Evolutionary conservation across 2,329 filamentous ascomycete species (phyloP), one percentile per base, ranked within the genome.

Genomic region (Elsinoe fawcettii): DNA sequence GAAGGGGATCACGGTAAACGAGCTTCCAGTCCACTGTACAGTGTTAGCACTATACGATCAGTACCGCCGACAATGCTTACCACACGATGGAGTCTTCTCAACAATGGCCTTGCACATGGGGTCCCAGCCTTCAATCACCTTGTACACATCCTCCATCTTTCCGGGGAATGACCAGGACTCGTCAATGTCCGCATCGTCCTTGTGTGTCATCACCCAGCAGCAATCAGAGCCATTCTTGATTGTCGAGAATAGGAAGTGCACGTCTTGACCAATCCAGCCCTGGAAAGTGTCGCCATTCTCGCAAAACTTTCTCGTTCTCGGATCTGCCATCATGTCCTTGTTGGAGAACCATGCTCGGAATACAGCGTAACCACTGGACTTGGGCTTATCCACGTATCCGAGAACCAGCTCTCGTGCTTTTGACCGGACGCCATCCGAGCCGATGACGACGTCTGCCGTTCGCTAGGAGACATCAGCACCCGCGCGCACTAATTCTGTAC

Each of bases 1-100:
- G 76, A 8, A 80, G 67, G 1, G 77, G 78, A 60, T 80, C 77
- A 43, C 78, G 71, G 60, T 80, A 80, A 41, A 78, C 77, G 18
- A 81, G 75, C 65, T 80, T 80, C 77, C 77, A 81, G 63, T 80
- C 78, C 1, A 80, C 71, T 59, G 23, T 8, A 16, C 14, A 18
- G 7, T 3, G 27, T 58, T 23, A 58, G 47, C 22, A 2, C 8
- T 49, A 18, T 12, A 16, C 8, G 20, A 23, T 9, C 16, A 18
- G 30, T 7, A 1, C 8, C 9, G 8, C 3, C 16, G 22, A 4
- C 22, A 2, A 16, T 22, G 37, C 57, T 51, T 22, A 59, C 57
- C 57, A 47, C 51, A 55, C 1, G 58, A 56, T 9, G 60, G 60
- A 18, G 60, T 78, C 56, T 70, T 71, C 44, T 70, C 65, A 12